Evolutionary conservation across 2,329 filamentous ascomycete species (phyloP).

Genomic region (Aspergillus oerlinghausenensis): DNA sequence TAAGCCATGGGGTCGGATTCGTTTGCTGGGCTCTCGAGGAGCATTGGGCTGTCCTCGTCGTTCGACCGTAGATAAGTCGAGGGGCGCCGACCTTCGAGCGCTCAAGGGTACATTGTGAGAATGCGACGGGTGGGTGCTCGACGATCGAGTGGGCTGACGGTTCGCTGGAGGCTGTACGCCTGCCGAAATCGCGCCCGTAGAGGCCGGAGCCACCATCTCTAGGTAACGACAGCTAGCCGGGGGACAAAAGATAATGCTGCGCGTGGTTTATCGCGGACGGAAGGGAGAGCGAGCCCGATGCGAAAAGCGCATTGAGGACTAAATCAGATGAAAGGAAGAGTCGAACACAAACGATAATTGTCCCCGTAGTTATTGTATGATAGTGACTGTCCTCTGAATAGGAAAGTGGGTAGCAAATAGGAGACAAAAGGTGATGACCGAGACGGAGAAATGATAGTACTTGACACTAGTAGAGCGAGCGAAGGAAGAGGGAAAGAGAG

Average conservation of each 20-base stretch:
- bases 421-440: slow-evolving; percentile 2
- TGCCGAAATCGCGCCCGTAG: slow-evolving; percentile 35
- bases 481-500: slow-evolving; percentile 7
- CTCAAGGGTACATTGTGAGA: slow-evolving; percentile 56
- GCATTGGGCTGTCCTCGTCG: slow-evolving; percentile 77
- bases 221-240: slow-evolving; percentile 12
- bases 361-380: not conserved
- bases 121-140: slow-evolving; percentile 42
- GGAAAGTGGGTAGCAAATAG: not conserved
- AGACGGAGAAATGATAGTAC: slow-evolving; percentile 7
- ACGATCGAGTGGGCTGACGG: slow-evolving; percentile 35
- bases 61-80: slow-evolving; percentile 88
- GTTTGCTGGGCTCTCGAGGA: slow-evolving; percentile 70
- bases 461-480: slow-evolving; percentile 8
- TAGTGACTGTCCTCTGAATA: not conserved
- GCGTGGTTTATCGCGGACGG: slow-evolving; percentile 26
- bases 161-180: slow-evolving; percentile 29
- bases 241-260: slow-evolving; percentile 13
- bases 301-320: slow-evolving; percentile 33
- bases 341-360: not conserved
- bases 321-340: slow-evolving; percentile 15
- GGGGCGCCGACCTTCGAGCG: slow-evolving; percentile 60
- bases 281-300: slow-evolving; percentile 24
- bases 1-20: slow-evolving; percentile 75
- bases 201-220: slow-evolving; percentile 45